Percentiles rank a stretch among this genome's conserved stretches.
Evolutionary conservation across 2,329 filamentous ascomycete species (phyloP).

Genomic region (Microsporum audouinii): DNA sequence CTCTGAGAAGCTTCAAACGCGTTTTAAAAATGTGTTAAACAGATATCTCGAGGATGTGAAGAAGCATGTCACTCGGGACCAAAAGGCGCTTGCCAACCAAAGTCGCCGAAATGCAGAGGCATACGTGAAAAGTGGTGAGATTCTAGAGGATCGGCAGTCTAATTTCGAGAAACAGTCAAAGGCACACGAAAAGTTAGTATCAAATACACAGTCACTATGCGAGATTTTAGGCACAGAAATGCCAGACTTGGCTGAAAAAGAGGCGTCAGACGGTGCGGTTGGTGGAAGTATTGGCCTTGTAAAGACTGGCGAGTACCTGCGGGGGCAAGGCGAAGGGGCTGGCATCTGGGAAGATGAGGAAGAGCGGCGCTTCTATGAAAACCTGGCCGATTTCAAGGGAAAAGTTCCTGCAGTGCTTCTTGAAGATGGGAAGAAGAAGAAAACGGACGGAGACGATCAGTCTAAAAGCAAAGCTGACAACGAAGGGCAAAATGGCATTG

Average conservation of each 20-base stretch:
- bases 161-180: conserved; percentile 94
- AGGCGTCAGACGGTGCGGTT: conserved; percentile 52
- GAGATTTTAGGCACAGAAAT: conserved; percentile 83
- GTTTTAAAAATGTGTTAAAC: conserved; percentile 73
- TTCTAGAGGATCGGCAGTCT: conserved; percentile 92
- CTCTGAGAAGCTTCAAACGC: conserved; percentile 63
- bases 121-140: conserved; percentile 95
- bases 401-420: conserved; percentile 89
- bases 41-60: conserved; percentile 93
- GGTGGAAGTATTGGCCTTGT: conserved; percentile 81
- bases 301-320: conserved; percentile 85
- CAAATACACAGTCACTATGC: conserved; percentile 82
- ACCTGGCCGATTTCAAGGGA: conserved; percentile 85
- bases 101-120: conserved; percentile 92
- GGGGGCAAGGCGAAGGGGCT: conserved; percentile 76
- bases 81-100: conserved; percentile 76
- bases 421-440: conserved; percentile 93
- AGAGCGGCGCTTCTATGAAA: conserved; percentile 95
- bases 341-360: conserved; percentile 99
- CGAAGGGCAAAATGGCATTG: conserved; percentile 43
- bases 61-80: conserved; percentile 74
- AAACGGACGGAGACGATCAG: conserved; percentile 66
- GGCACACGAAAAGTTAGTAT: conserved; percentile 74
- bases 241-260: conserved; percentile 81
- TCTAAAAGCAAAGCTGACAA: conserved; percentile 56